Conservation (phyloP, 129 eudicot genomes). For the Ambrosia trifida region DNA sequence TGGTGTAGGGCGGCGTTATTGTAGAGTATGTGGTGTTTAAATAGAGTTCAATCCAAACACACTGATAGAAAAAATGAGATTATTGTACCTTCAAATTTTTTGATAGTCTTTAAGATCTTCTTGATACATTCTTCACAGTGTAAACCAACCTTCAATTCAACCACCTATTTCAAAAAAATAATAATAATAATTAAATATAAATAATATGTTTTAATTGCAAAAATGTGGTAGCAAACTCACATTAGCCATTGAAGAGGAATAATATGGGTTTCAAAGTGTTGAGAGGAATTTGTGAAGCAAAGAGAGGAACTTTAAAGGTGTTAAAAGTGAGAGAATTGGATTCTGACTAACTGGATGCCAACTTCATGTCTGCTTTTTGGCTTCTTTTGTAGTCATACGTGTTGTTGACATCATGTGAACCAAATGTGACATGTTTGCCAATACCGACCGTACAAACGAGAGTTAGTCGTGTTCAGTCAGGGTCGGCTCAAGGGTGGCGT, state of each 20-base stretch:
- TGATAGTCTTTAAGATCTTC: constrained; percentile 89
- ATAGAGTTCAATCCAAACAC: not conserved
- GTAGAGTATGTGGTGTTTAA: too few species aligned
- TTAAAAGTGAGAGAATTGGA: constrained; percentile 29
- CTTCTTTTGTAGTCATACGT: not conserved
- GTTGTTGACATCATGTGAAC: not conserved
- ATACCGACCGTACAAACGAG: constrained; percentile 7
- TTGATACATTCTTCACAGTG: constrained; percentile 95
- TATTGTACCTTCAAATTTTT: constrained; percentile 83
- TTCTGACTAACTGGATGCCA: constrained; percentile 38
- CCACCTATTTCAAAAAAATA: constrained; percentile 44
- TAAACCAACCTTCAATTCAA: constrained; percentile 88
- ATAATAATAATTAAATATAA: not conserved
- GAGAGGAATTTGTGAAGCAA: constrained; percentile 31
- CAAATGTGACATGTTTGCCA: constrained; percentile 10
- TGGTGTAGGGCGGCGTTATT: too few species aligned
- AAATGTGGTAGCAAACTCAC: constrained; percentile 27
- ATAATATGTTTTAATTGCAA: constrained; percentile 15
- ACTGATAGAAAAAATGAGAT: not conserved
- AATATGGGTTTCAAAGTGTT: constrained; percentile 17
- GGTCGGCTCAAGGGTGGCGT: too few species aligned
- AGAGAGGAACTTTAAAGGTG: constrained; percentile 26
- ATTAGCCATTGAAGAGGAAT: constrained; percentile 32
- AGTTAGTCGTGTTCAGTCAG: too few species aligned
- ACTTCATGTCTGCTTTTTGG: constrained; percentile 26